phyloP scores from a whole-genome alignment of 83 land plant genomes.

The Picea engelmannii region DNA sequence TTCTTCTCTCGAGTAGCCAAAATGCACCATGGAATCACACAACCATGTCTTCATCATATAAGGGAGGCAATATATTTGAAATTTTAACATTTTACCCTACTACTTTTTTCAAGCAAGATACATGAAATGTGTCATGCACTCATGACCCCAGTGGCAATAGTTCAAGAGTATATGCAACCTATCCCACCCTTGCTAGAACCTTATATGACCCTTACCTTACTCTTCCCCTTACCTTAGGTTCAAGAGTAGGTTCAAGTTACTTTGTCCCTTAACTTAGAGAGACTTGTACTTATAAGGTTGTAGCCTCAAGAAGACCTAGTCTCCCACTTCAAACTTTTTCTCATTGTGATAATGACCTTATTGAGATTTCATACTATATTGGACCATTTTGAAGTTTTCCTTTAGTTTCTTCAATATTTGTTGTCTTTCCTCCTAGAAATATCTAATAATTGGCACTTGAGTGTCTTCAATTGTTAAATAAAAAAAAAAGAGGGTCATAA shows the following conservation, averaged over 20 bases:
- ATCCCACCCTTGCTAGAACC: neutral
- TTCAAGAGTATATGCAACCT: neutral
- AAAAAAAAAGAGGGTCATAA: neutral
- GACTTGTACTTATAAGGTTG: neutral
- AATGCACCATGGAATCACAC: neutral
- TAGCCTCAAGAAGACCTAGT: neutral
- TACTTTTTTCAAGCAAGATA: neutral
- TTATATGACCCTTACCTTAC: neutral
- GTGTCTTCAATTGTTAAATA: neutral
- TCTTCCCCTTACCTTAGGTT: too few relatives aligned
- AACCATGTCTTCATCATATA: neutral
- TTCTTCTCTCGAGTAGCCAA: neutral
- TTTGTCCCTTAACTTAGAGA: neutral
- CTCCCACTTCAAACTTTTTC: neutral
- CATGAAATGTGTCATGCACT: neutral
- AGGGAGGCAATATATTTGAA: neutral
- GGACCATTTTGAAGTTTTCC: neutral
- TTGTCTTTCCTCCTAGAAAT: neutral
- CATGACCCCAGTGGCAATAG: neutral
- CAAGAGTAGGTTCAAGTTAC: neutral
- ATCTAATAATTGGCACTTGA: neutral
- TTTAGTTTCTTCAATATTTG: neutral
- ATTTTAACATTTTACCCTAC: neutral
- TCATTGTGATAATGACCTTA: neutral
- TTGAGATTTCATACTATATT: neutral